Percentiles rank a stretch among this genome's conserved stretches.
These are phyloP conservation scores for Pisolithus tinctorius DNA, from an alignment of 768 basidiomycete genomes.

Conservation along the genomic window DNA sequence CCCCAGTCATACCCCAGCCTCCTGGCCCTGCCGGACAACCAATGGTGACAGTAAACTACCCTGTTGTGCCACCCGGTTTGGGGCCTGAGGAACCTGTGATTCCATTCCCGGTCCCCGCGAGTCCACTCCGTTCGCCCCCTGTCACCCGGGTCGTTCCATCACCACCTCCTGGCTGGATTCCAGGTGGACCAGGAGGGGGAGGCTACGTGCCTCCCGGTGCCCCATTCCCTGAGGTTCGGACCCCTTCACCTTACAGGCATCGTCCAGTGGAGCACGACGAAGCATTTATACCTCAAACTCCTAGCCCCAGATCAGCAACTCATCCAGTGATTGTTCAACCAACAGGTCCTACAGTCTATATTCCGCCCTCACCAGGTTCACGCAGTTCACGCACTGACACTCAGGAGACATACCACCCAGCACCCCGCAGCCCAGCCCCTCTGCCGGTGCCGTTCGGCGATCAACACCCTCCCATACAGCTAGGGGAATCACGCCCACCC, in stretches of 20 bases:
- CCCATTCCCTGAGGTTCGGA: constrained; percentile 5
- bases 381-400: constrained; percentile 18
- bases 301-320: background rate
- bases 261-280: constrained; percentile 11
- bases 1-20: constrained; percentile 14
- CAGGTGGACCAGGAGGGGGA: constrained; percentile 14
- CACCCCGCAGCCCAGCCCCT: constrained; percentile 7
- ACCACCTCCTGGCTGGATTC: constrained; percentile 7
- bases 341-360: background rate
- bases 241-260: constrained; percentile 3
- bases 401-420: constrained; percentile 16
- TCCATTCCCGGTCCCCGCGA: constrained; percentile 16
- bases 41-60: constrained; percentile 11
- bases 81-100: constrained; percentile 18
- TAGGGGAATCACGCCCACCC: constrained; percentile 3
- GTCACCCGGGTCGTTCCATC: constrained; percentile 22
- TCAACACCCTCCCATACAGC: constrained; percentile 10
- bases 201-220: constrained; percentile 33
- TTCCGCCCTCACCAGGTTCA: background rate
- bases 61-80: constrained; percentile 16
- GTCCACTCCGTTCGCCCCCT: constrained; percentile 12
- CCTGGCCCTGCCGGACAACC: constrained; percentile 9
- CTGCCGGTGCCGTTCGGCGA: constrained; percentile 2
- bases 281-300: constrained; percentile 12
- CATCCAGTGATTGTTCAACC: background rate